These are phyloP conservation scores for Lagenidium giganteum DNA, from an alignment of 352 stramenopile species.

Conservation along the genomic window DNA sequence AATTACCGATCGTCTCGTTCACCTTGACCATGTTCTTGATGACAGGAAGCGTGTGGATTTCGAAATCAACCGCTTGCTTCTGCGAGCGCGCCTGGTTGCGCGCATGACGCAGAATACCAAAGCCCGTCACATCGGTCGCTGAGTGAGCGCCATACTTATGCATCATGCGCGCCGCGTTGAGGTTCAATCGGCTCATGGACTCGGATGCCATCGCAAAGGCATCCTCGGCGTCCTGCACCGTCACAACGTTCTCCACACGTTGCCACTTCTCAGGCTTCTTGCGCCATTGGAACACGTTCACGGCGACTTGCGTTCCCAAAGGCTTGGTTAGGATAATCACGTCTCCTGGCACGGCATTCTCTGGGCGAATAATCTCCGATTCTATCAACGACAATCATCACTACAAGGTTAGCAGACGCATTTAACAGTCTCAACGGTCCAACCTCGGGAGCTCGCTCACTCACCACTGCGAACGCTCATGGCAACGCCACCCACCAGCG, in stretches of 20 bases:
- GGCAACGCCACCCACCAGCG: slow-evolving; percentile 92
- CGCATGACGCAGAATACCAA: slow-evolving; percentile 92
- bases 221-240: slow-evolving; percentile 61
- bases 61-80: slow-evolving; percentile 80
- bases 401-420: not conserved
- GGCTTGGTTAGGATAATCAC: slow-evolving; percentile 94
- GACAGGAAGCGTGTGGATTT: slow-evolving; percentile 91
- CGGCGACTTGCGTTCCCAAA: slow-evolving; percentile 91
- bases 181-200: slow-evolving; percentile 92
- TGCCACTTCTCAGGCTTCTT: slow-evolving; percentile 77
- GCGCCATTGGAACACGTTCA: slow-evolving; percentile 93
- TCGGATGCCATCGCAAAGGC: slow-evolving; percentile 90
- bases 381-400: slow-evolving; percentile 18
- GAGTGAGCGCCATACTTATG: slow-evolving; percentile 89
- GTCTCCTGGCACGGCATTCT: slow-evolving; percentile 85
- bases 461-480: slow-evolving; percentile 83
- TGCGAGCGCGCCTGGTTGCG: slow-evolving; percentile 93
- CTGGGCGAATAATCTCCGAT: slow-evolving; percentile 84
- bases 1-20: slow-evolving; percentile 85
- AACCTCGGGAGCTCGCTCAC: slow-evolving; percentile 21
- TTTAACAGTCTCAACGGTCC: not conserved
- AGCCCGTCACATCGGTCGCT: slow-evolving; percentile 95
- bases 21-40: slow-evolving; percentile 88
- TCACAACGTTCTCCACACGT: slow-evolving; percentile 67
- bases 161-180: slow-evolving; percentile 89